A percentile compares a stretch with the other conserved stretches of the same genome.
Conservation (phyloP, 768 basidiomycete species). For the Lyophyllum semitale region DNA sequence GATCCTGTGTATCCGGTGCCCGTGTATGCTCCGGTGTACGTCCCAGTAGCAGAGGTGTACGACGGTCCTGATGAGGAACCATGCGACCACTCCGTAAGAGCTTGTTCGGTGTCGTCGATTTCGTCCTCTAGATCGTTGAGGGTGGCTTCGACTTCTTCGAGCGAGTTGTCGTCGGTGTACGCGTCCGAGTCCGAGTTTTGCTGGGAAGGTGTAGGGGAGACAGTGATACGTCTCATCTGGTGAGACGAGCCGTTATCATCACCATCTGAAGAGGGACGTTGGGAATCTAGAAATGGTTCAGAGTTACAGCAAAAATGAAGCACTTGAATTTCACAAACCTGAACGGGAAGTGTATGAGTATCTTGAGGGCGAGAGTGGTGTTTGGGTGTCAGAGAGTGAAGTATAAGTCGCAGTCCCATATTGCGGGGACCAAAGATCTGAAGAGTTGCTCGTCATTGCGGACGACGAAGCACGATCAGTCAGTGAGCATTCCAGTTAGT, state of each 20-base stretch:
- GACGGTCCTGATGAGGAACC: conserved; percentile 42
- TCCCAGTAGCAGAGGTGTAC: conserved; percentile 38
- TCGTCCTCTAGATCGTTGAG: conserved; percentile 70
- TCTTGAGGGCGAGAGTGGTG: conserved; percentile 61
- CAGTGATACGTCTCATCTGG: conserved; percentile 52
- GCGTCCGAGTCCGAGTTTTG: conserved; percentile 36
- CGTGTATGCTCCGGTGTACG: conserved; percentile 37
- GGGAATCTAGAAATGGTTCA: conserved; percentile 36
- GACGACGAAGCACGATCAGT: conserved; percentile 22
- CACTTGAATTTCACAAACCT: conserved; percentile 37
- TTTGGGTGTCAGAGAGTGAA: conserved; percentile 50
- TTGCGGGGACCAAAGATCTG: conserved; percentile 61
- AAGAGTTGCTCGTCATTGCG: conserved; percentile 39
- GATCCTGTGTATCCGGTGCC: conserved; percentile 45
- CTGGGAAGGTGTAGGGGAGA: conserved; percentile 51
- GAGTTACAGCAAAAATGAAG: neutral
- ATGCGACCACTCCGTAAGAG: conserved; percentile 67
- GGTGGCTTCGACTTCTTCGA: conserved; percentile 73
- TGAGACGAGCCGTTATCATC: conserved; percentile 40
- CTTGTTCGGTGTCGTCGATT: conserved; percentile 63
- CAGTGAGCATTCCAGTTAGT: neutral
- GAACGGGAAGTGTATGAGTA: conserved; percentile 57
- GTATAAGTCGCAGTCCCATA: conserved; percentile 63
- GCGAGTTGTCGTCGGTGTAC: conserved; percentile 57
- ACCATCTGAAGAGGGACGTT: conserved; percentile 49